Base-by-base conservation (phyloP, 148 eudicot genomes). In the Rhododendron ovatum region DNA sequence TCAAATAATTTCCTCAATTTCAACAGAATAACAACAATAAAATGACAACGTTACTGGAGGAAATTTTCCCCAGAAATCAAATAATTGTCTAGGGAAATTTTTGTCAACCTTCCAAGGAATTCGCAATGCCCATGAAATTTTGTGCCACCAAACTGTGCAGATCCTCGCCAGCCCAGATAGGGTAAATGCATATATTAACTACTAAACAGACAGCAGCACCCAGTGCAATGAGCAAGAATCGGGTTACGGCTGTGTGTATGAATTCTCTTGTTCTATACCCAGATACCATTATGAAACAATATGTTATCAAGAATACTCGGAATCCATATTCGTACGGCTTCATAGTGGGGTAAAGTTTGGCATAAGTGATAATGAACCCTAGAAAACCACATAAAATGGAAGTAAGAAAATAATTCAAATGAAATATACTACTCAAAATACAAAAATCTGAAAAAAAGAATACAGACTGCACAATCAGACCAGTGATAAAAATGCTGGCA, bases 101-200 rank as follows among this genome's bases (percentile, higher is more conserved):
- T 30, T 63, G 45, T 74, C 26, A 82, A 96, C 99, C 99, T 96
- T 96, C 98, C 88, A 96, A 89, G 78, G 98, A 95, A 87, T 84
- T 85, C 24, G 99, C 99, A 83, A 96, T 93, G 78, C 90, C 92
- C 87, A 83, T 84, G 85, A 96, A 96, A 83, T 96, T 95, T 87
- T 93, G 92, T 30, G 89, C 95, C 84, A 96, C 96, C 95, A 96
- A 85, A 82, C 87, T 89, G 87, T 96, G 98, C 82, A 94, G 89
- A 90, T 95, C 98, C 86, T 95, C 99, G 41, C 99, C 99, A 73
- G 98, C 97, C 99, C 99, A 96, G 53, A 95, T 96, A 9, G 99
- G 99, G 88, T 92, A 96, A 78, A 96, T 92, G 85, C 89, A 93
- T 1, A 91, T 93, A 80, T 95, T 96, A 41, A 96, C 90, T 33